Evolutionary conservation across 768 basidiomycete species (phyloP).

Genomic region (Termitomyces sp.): DNA sequence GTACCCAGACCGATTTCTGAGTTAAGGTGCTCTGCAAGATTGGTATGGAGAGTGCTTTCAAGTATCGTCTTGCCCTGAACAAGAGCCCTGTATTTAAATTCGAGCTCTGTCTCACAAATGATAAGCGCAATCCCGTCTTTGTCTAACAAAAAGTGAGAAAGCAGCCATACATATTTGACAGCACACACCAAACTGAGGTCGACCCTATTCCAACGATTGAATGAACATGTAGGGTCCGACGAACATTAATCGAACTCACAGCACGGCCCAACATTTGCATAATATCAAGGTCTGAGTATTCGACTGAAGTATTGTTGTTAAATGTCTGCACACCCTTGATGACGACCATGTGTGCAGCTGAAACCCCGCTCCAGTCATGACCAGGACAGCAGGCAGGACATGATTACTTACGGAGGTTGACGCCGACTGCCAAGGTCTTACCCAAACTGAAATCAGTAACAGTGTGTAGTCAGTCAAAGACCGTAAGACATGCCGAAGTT

Average conservation of each 20-base stretch:
- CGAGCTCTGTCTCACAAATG: conserved; percentile 71
- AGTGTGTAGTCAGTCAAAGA: not conserved
- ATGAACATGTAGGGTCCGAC: not conserved
- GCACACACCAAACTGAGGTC: conserved; percentile 80
- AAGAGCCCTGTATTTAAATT: conserved; percentile 67
- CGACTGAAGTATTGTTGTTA: conserved; percentile 61
- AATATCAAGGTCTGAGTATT: conserved; percentile 91
- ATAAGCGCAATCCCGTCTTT: conserved; percentile 82
- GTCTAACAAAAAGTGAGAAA: conserved; percentile 39
- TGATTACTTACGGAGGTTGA: conserved; percentile 76
- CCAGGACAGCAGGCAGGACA: not conserved
- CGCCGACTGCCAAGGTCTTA: conserved; percentile 93
- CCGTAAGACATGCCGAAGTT: conserved; percentile 63
- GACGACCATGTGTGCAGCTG: conserved; percentile 90
- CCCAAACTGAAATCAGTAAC: not conserved
- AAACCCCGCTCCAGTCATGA: not conserved
- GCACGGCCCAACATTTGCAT: conserved; percentile 97
- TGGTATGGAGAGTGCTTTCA: conserved; percentile 81
- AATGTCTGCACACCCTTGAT: conserved; percentile 88
- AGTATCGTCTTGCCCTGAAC: conserved; percentile 71
- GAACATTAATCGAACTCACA: conserved; percentile 36
- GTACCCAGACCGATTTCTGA: conserved; percentile 89
- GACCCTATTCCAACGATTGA: conserved; percentile 47
- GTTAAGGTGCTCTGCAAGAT: conserved; percentile 89
- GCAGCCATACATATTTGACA: not conserved